A percentile compares a stretch with the other conserved stretches of the same genome.
phyloP scores from a whole-genome alignment of 805 yeast species.

The Teunomyces tritomae region DNA sequence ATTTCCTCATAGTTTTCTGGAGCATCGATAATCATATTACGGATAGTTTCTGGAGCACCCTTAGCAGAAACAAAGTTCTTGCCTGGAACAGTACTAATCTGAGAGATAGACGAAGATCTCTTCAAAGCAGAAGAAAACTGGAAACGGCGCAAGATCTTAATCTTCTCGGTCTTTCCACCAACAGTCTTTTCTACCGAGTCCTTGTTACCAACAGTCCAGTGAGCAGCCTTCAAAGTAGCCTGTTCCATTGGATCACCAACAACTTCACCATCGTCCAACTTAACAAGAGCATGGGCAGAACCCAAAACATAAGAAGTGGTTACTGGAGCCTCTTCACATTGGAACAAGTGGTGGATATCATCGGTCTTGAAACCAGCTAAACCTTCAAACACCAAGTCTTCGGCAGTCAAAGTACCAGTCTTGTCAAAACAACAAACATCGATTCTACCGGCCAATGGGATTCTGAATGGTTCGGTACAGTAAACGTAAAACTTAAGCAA shows the following conservation, averaged over 20 bases:
- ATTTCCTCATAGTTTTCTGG: constrained; percentile 82
- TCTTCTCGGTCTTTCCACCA: constrained; percentile 39
- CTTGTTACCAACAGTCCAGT: constrained; percentile 78
- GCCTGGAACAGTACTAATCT: constrained; percentile 44
- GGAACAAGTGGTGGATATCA: constrained; percentile 54
- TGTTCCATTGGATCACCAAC: constrained; percentile 99
- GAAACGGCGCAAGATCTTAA: constrained; percentile 85
- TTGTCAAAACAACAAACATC: constrained; percentile 99
- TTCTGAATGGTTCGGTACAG: constrained; percentile 98
- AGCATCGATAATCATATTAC: constrained; percentile 64
- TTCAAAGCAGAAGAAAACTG: constrained; percentile 95
- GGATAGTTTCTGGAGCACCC: constrained; percentile 98
- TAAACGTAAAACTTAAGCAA: constrained; percentile 83
- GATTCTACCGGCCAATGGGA: constrained; percentile 95
- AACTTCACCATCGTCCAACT: constrained; percentile 91
- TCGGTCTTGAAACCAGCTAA: constrained; percentile 71
- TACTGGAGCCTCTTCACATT: constrained; percentile 62
- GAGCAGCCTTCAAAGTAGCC: constrained; percentile 84
- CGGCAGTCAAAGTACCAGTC: constrained; percentile 97
- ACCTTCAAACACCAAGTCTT: constrained; percentile 94
- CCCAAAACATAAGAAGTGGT: constrained; percentile 76
- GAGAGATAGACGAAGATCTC: constrained; percentile 86
- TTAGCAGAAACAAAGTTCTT: constrained; percentile 76
- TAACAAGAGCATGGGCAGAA: constrained; percentile 93
- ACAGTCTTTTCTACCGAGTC: constrained; percentile 57